Base-by-base conservation (phyloP, 352 stramenopile genomes). In the Globisporangium heterothallicum region DNA sequence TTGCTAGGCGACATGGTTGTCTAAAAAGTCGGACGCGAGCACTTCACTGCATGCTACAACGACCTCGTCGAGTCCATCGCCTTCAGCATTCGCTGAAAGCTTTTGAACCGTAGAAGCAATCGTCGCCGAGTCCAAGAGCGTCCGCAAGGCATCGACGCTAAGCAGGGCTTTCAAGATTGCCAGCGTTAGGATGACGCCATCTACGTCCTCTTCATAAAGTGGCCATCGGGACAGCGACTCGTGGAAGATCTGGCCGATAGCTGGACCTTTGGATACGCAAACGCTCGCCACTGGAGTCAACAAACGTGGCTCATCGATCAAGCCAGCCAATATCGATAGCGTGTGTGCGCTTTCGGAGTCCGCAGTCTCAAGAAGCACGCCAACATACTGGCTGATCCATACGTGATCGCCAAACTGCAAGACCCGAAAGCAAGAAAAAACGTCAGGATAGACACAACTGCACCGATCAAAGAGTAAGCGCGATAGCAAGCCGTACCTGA, bases 131-230 rank as follows among this genome's bases (percentile, higher is more conserved):
- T 80, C 60, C 18, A 87, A 50, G 6, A 69, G 59, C 21, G 47
- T 29, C n/a, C 64, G 58, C 10, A 87, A 58, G 1, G 56, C 50
- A 12, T 68, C 43, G 9, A 76, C 64, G 4, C 34, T 61, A 4
- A 82, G 56, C 0, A 87, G 56, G 1, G 53, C 40, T 12, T 66
- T 50, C 10, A 87, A 43, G 14, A 87, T 50, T 29, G 83, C 59
- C 10, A 87, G 57, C 12, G 70, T 74, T 16, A 82, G 54, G 34
- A 83, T 50, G 5, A 82, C 67, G n/a, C 70, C 53, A 38, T 87
- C 75, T 2, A 82, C 51, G 47, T 87, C 75, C 26, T 87, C 75
- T 54, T 87, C 75, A 48, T 78, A 87, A 21, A 87, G 49, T 4
- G 75, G 75, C 75, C 75, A 87, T 26, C 64, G 63, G 42, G 66